phyloP scores from a whole-genome alignment of 202 grass and related monocot species.

The Bolboschoenoplectus hybrid region DNA sequence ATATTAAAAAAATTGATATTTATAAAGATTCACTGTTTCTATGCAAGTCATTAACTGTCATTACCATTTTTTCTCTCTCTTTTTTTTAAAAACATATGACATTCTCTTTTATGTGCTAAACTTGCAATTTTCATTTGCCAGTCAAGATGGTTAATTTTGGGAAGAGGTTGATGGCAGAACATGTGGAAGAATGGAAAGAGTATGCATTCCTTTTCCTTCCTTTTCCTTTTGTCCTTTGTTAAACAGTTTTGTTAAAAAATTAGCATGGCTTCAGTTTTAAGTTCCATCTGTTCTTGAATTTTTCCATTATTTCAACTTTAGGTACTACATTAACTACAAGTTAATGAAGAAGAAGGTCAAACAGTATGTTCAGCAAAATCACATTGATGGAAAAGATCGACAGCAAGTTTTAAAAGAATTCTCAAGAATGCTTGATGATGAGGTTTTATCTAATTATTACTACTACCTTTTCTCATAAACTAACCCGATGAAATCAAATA shows the following conservation, averaged over 20 bases:
- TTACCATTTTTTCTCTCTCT: neutral
- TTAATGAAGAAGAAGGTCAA: constrained; percentile 98
- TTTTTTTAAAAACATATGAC: neutral
- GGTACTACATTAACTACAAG: constrained; percentile 97
- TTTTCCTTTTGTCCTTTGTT: constrained; percentile 26
- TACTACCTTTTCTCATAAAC: neutral
- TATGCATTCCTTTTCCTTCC: constrained; percentile 45
- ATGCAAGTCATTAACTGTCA: constrained; percentile 10
- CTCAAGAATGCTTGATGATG: constrained; percentile 81
- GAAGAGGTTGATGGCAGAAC: constrained; percentile 75
- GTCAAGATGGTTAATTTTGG: constrained; percentile 90
- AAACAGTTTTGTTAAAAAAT: neutral
- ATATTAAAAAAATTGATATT: neutral
- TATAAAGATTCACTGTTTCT: constrained; percentile 11
- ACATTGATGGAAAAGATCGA: constrained; percentile 57
- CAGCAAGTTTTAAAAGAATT: constrained; percentile 85
- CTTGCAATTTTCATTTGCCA: constrained; percentile 17
- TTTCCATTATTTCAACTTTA: constrained; percentile 44
- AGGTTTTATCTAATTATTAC: constrained; percentile 46
- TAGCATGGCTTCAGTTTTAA: neutral
- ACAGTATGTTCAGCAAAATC: constrained; percentile 77
- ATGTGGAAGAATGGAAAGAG: constrained; percentile 87
- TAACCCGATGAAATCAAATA: constrained; percentile 4
- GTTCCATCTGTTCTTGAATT: constrained; percentile 26
- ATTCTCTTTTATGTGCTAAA: neutral